Evolutionary conservation across 2,329 filamentous ascomycete genomes (phyloP).

Genomic region (Apiospora kogelbergensis): DNA sequence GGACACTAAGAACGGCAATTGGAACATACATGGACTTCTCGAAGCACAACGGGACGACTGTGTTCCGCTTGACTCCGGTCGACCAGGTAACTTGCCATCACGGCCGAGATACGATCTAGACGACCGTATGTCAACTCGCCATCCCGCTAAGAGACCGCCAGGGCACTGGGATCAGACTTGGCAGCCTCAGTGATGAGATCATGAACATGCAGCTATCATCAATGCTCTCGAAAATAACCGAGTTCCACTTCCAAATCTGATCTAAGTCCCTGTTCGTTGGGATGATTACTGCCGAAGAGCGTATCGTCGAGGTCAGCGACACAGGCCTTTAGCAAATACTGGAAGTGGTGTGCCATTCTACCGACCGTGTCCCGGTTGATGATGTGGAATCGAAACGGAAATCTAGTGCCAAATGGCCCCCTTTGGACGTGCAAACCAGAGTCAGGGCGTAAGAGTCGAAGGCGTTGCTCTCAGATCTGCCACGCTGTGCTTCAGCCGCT

Average conservation of each 20-base stretch:
- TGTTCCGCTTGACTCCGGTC: background rate
- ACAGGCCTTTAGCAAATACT: constrained; percentile 11
- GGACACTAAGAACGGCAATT: constrained; percentile 16
- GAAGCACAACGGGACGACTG: constrained; percentile 24
- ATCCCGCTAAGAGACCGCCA: constrained; percentile 26
- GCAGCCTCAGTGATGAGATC: constrained; percentile 15
- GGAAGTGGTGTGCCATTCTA: constrained; percentile 14
- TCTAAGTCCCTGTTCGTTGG: constrained; percentile 8
- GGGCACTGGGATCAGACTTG: constrained; percentile 20
- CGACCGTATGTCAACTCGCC: background rate
- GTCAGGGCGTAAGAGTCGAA: constrained; percentile 43
- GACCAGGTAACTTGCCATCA: background rate
- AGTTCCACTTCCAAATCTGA: constrained; percentile 19
- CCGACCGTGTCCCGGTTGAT: constrained; percentile 6
- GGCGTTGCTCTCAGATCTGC: constrained; percentile 9
- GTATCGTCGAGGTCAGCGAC: background rate
- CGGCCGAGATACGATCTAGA: background rate
- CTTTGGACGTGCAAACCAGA: constrained; percentile 44
- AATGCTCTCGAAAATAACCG: constrained; percentile 3
- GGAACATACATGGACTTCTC: constrained; percentile 18
- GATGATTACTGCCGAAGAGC: background rate
- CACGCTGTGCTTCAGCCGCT: constrained; percentile 27
- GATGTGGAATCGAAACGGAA: constrained; percentile 16
- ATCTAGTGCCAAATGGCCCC: constrained; percentile 1
- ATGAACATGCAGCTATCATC: constrained; percentile 14